Conservation (phyloP, 2,329 filamentous ascomycete species). For the Aspergillus texensis region DNA sequence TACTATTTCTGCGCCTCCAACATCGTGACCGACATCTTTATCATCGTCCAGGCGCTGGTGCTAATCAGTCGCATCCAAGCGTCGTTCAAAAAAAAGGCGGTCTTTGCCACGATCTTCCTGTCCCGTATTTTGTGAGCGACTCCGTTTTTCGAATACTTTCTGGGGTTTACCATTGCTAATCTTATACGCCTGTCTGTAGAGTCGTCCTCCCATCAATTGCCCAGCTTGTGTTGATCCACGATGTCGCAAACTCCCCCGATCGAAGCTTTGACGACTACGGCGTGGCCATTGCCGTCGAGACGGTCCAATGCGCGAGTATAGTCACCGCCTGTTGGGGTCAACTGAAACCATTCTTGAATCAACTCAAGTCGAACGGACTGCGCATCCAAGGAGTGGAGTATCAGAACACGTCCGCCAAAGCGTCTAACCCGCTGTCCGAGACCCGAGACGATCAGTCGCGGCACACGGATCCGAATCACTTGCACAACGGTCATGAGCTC, state of each 20-base stretch:
- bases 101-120: constrained; percentile 26
- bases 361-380: constrained; percentile 24
- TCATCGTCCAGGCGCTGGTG: constrained; percentile 24
- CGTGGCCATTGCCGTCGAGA: constrained; percentile 20
- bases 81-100: constrained; percentile 18
- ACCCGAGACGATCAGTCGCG: not conserved
- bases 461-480: not conserved
- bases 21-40: constrained; percentile 26
- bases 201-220: constrained; percentile 18
- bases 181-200: not conserved
- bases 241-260: constrained; percentile 15
- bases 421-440: not conserved
- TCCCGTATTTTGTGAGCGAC: constrained; percentile 23
- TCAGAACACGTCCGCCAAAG: constrained; percentile 1
- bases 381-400: constrained; percentile 19
- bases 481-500: constrained; percentile 3
- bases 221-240: constrained; percentile 17
- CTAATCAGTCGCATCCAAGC: constrained; percentile 25
- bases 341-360: constrained; percentile 25
- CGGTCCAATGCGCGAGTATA: constrained; percentile 27
- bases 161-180: not conserved
- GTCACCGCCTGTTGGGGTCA: constrained; percentile 28
- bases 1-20: constrained; percentile 23
- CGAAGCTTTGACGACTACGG: constrained; percentile 22
- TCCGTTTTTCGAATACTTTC: not conserved